A percentile compares a stretch with the other conserved stretches of the same genome.
Evolutionary conservation across 1,284 basidiomycete species (phyloP).

Genomic region (Rhodotorula sp.): DNA sequence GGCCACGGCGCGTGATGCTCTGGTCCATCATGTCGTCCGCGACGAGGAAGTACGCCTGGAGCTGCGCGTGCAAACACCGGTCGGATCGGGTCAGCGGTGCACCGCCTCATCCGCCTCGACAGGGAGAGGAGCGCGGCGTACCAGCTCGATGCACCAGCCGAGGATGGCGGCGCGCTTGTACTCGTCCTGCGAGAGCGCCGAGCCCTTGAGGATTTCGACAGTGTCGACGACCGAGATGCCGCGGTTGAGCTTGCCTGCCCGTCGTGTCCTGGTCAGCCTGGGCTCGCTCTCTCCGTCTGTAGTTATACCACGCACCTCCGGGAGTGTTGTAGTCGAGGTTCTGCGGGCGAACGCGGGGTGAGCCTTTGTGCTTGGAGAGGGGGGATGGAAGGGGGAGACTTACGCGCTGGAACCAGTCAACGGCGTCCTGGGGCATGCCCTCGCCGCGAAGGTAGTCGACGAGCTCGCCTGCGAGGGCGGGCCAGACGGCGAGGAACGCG

Average conservation of each 20-base stretch:
- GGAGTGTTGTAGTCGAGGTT: conserved; percentile 93
- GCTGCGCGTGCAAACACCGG: conserved; percentile 55
- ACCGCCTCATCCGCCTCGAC: background rate
- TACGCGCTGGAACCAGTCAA: conserved; percentile 77
- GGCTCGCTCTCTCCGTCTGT: too few relatives aligned
- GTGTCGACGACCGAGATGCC: conserved; percentile 94
- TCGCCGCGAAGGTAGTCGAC: conserved; percentile 66
- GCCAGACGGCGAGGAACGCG: conserved; percentile 58
- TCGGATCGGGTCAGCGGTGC: background rate
- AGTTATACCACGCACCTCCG: conserved; percentile 58
- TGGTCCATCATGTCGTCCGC: conserved; percentile 98
- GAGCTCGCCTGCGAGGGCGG: conserved; percentile 59
- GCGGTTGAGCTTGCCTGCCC: conserved; percentile 82
- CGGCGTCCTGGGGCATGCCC: conserved; percentile 77
- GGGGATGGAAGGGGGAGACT: conserved; percentile 39
- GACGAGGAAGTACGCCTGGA: conserved; percentile 98
- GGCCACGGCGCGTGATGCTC: conserved; percentile 92
- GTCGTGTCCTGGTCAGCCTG: background rate
- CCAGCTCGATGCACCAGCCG: conserved; percentile 95
- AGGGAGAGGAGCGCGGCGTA: conserved; percentile 48
- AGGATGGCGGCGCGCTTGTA: conserved; percentile 87
- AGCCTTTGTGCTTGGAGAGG: background rate
- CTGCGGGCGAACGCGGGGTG: conserved; percentile 55
- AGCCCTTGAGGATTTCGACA: conserved; percentile 80
- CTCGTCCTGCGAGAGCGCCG: conserved; percentile 70